These are phyloP conservation scores for Trebouxia sp. DNA, from an alignment of 139 green algal species.

Conservation along the genomic window DNA sequence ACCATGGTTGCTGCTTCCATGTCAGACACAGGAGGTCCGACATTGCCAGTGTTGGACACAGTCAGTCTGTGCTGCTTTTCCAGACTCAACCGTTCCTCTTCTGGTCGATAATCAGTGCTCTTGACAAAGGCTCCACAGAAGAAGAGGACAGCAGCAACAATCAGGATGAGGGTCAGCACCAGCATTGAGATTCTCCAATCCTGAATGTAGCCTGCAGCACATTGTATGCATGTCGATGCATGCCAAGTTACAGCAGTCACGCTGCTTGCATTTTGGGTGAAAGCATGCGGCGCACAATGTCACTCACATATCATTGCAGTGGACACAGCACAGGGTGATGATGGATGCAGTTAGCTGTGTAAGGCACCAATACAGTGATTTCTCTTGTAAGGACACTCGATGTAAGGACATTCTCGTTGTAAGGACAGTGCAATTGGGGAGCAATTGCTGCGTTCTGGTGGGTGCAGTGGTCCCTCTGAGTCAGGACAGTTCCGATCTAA, in stretches of 20 bases:
- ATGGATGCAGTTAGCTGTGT: background rate
- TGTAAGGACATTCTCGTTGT: too few relatives aligned
- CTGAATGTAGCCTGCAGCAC: background rate
- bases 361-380: background rate
- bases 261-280: background rate
- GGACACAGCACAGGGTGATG: background rate
- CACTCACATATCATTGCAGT: background rate
- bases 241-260: background rate
- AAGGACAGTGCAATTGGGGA: too few relatives aligned
- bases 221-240: background rate
- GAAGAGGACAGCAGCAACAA: slow-evolving; percentile 12
- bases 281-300: background rate
- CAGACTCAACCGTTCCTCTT: slow-evolving; percentile 7
- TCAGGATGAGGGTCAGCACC: slow-evolving; percentile 12
- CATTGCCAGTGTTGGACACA: background rate
- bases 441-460: too few relatives aligned
- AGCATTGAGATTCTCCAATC: slow-evolving; percentile 31
- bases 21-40: background rate
- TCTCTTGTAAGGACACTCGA: too few relatives aligned
- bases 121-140: background rate
- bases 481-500: too few relatives aligned
- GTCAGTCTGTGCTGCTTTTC: slow-evolving; percentile 3
- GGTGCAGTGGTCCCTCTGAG: too few relatives aligned
- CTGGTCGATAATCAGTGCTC: slow-evolving; percentile 26
- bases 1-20: slow-evolving; percentile 3